These are phyloP conservation scores for Pythium brassicae DNA, from an alignment of 352 stramenopile genomes.

Conservation along the genomic window DNA sequence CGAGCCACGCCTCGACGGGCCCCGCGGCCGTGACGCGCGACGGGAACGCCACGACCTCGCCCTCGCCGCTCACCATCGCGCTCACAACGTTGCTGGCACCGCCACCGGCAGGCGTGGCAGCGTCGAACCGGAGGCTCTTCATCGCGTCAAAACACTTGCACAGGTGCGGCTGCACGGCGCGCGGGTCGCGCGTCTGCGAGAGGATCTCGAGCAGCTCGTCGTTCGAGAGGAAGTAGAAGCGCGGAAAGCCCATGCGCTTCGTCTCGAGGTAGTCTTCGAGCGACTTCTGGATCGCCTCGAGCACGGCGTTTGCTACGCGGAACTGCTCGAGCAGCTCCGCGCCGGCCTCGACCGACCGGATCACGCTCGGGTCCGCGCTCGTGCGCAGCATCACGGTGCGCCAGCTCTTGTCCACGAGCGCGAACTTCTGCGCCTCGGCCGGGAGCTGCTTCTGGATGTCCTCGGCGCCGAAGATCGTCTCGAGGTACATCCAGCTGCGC, in stretches of 20 bases:
- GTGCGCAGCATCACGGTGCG: slow-evolving; percentile 80
- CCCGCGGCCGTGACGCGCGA: slow-evolving; percentile 74
- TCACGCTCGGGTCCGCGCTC: slow-evolving; percentile 67
- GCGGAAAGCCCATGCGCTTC: slow-evolving; percentile 89
- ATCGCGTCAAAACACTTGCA: slow-evolving; percentile 92
- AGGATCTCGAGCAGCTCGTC: slow-evolving; percentile 91
- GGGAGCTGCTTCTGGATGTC: slow-evolving; percentile 88
- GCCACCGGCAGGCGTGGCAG: slow-evolving; percentile 19
- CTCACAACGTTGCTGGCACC: slow-evolving; percentile 52
- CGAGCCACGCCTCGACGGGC: slow-evolving; percentile 85
- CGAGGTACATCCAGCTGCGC: slow-evolving; percentile 87
- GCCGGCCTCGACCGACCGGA: slow-evolving; percentile 71
- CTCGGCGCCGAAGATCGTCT: slow-evolving; percentile 87
- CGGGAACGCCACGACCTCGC: slow-evolving; percentile 80
- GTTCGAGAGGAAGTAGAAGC: slow-evolving; percentile 92
- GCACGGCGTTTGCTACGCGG: slow-evolving; percentile 72
- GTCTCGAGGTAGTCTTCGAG: slow-evolving; percentile 91
- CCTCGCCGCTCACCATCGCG: slow-evolving; percentile 84
- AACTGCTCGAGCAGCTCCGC: slow-evolving; percentile 80
- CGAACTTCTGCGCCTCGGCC: slow-evolving; percentile 83
- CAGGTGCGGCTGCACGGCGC: slow-evolving; percentile 87
- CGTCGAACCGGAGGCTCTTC: slow-evolving; percentile 88
- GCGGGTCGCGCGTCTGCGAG: slow-evolving; percentile 85
- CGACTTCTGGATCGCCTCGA: slow-evolving; percentile 91
- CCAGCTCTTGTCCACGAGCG: slow-evolving; percentile 85